phyloP scores from a whole-genome alignment of 164 flowering plant species.

The Dillenia suffruticosa region DNA sequence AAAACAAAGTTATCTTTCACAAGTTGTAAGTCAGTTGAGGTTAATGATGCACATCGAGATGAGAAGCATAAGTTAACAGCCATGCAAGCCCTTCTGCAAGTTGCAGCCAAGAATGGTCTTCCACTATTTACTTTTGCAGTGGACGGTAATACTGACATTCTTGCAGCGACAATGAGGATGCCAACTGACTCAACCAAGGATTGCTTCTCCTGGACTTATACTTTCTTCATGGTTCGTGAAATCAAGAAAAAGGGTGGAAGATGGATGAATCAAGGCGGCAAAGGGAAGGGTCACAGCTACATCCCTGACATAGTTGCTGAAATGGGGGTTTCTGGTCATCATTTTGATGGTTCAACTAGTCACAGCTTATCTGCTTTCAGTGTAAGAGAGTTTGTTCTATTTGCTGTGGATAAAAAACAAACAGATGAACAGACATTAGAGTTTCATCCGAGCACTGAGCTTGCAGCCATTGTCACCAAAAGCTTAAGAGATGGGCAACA shows the following conservation, averaged over 20 bases:
- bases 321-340: slow-evolving; percentile 46
- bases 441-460: slow-evolving; percentile 40
- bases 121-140: slow-evolving; percentile 63
- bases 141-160: slow-evolving; percentile 31
- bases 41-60: no score
- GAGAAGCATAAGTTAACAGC: slow-evolving; percentile 18
- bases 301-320: slow-evolving; percentile 56
- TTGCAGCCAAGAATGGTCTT: slow-evolving; percentile 44
- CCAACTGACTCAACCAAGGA: slow-evolving; percentile 30
- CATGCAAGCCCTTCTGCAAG: slow-evolving; percentile 53
- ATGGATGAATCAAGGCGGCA: slow-evolving; percentile 63
- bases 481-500: no score
- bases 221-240: slow-evolving; percentile 61
- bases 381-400: slow-evolving; percentile 51
- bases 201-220: slow-evolving; percentile 31
- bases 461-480: slow-evolving; percentile 68
- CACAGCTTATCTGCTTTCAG: slow-evolving; percentile 12
- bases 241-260: slow-evolving; percentile 54
- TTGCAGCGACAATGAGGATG: slow-evolving; percentile 50
- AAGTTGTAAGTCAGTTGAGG: no score
- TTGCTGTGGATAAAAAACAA: slow-evolving; percentile 31
- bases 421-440: slow-evolving; percentile 30
- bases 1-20: no score
- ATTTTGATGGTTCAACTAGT: background rate
- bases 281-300: slow-evolving; percentile 34